Evolutionary conservation across 2,329 filamentous ascomycete genomes (phyloP).

Genomic region (Penicillium oxalicum): DNA sequence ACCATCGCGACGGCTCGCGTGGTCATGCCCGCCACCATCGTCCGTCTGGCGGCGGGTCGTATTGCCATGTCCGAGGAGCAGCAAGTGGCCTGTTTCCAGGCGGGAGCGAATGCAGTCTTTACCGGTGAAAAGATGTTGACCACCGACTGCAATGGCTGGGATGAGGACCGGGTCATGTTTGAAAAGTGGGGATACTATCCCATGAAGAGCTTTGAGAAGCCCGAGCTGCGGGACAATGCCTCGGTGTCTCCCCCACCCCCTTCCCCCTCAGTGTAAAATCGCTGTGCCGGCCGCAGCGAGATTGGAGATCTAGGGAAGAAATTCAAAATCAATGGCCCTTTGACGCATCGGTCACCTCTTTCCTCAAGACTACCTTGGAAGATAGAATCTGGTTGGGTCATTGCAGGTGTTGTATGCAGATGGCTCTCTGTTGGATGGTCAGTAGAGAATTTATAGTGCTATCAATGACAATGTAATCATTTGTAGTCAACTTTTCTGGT

Average conservation of each 20-base stretch:
- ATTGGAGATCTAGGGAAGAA: slow-evolving; percentile 9
- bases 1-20: slow-evolving; percentile 79
- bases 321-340: too few relatives aligned
- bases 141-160: slow-evolving; percentile 85
- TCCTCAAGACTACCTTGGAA: too few relatives aligned
- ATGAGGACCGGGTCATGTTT: slow-evolving; percentile 81
- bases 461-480: too few relatives aligned
- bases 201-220: slow-evolving; percentile 58
- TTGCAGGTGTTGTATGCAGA: too few relatives aligned
- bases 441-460: too few relatives aligned
- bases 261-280: slow-evolving; percentile 10
- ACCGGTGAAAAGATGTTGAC: slow-evolving; percentile 95
- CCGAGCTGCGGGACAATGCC: slow-evolving; percentile 5
- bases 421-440: too few relatives aligned
- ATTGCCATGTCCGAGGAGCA: slow-evolving; percentile 83
- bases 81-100: slow-evolving; percentile 83
- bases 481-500: too few relatives aligned
- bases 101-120: slow-evolving; percentile 89
- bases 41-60: slow-evolving; percentile 76
- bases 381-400: too few relatives aligned
- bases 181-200: slow-evolving; percentile 72
- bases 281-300: slow-evolving; percentile 29
- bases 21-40: slow-evolving; percentile 78
- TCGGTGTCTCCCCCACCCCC: slow-evolving; percentile 7
- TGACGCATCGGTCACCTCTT: too few relatives aligned